These are phyloP conservation scores for Auricularia sp. DNA, from an alignment of 768 basidiomycete species.

Conservation along the genomic window DNA sequence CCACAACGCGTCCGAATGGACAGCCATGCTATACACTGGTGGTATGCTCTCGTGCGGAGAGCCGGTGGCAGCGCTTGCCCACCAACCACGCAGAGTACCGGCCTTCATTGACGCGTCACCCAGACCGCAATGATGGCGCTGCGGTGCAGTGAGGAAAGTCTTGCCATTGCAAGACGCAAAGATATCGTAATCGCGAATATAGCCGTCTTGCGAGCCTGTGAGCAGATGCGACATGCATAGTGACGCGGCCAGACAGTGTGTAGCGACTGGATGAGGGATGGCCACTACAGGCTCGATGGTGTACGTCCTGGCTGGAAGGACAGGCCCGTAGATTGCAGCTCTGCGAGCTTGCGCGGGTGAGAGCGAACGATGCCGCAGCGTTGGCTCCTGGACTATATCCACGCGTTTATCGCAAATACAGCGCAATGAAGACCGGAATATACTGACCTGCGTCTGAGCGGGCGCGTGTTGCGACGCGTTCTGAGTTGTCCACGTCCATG, in stretches of 20 bases:
- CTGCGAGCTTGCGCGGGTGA: slow-evolving; percentile 50
- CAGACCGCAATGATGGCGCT: slow-evolving; percentile 78
- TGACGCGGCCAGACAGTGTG: slow-evolving; percentile 79
- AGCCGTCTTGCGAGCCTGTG: slow-evolving; percentile 90
- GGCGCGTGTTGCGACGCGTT: background rate
- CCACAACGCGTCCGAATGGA: slow-evolving; percentile 93
- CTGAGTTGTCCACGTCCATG: background rate
- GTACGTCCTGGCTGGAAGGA: slow-evolving; percentile 39
- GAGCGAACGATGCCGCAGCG: slow-evolving; percentile 25
- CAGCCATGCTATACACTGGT: slow-evolving; percentile 82
- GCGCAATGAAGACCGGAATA: background rate
- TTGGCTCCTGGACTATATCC: background rate
- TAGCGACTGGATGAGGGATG: slow-evolving; percentile 79
- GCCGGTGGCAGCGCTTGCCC: slow-evolving; percentile 24
- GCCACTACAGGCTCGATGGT: slow-evolving; percentile 88
- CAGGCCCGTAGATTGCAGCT: slow-evolving; percentile 23
- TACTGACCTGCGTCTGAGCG: background rate
- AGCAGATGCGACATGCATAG: slow-evolving; percentile 79
- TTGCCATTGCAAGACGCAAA: slow-evolving; percentile 84
- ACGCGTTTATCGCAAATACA: too few species aligned
- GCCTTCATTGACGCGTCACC: slow-evolving; percentile 89
- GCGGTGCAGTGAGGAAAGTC: slow-evolving; percentile 76
- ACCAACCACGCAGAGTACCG: slow-evolving; percentile 81
- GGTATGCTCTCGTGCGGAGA: slow-evolving; percentile 27
- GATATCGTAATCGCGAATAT: slow-evolving; percentile 86